Evolutionary conservation across 257 asterid genomes (phyloP).

Genomic region (Leptodermis oblonga): DNA sequence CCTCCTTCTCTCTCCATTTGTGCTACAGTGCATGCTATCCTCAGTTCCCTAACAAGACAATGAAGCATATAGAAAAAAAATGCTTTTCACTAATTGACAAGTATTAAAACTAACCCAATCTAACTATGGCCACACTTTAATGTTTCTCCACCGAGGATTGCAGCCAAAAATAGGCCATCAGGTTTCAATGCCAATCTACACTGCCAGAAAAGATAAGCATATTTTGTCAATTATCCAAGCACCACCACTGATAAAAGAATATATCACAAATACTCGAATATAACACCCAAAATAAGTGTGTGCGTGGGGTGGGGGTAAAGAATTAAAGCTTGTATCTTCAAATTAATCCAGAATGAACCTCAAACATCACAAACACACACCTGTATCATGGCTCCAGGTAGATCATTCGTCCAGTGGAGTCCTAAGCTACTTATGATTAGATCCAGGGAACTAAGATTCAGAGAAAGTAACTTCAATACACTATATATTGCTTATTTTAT

Average conservation of each 20-base stretch:
- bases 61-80: conserved; percentile 3
- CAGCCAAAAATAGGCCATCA: conserved; percentile 90
- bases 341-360: background rate
- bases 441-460: conserved; percentile 67
- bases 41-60: conserved; percentile 60
- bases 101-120: background rate
- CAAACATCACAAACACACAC: conserved; percentile 30
- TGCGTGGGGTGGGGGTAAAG: no score
- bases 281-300: background rate
- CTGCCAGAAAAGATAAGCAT: conserved; percentile 45
- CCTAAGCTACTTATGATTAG: conserved; percentile 88
- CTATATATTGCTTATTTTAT: background rate
- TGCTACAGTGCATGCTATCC: conserved; percentile 92
- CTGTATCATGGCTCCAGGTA: conserved; percentile 99
- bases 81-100: background rate
- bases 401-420: conserved; percentile 98
- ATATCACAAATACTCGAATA: background rate
- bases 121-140: conserved; percentile 39
- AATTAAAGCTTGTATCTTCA: background rate
- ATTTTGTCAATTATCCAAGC: background rate
- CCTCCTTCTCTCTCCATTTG: conserved; percentile 99
- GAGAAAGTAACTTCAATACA: conserved; percentile 2
- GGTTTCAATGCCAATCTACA: conserved; percentile 90
- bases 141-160: conserved; percentile 98
- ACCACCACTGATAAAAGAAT: background rate